phyloP scores from a whole-genome alignment of 1,284 basidiomycete species.

The Erythrobasidium hasegawianum region DNA sequence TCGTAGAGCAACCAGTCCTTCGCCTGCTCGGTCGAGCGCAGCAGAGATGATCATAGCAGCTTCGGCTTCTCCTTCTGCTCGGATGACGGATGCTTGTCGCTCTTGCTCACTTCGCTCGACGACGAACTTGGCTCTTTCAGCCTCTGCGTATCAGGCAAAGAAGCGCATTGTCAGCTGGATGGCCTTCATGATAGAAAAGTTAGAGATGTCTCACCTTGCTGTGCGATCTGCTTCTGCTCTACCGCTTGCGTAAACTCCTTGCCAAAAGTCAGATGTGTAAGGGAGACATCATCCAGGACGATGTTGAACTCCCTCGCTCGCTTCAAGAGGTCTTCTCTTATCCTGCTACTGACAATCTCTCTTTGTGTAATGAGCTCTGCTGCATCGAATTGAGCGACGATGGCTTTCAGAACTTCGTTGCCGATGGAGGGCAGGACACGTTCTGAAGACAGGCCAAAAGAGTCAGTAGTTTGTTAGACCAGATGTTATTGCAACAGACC shows the following conservation, averaged over 20 bases:
- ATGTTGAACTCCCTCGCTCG: slow-evolving; percentile 96
- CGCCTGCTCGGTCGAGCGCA: slow-evolving; percentile 90
- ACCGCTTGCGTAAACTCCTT: slow-evolving; percentile 70
- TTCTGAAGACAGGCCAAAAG: slow-evolving; percentile 9
- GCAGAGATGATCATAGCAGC: slow-evolving; percentile 87
- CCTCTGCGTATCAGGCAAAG: slow-evolving; percentile 59
- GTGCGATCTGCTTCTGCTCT: slow-evolving; percentile 96
- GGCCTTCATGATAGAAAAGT: slow-evolving; percentile 5
- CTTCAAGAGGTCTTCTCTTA: slow-evolving; percentile 85
- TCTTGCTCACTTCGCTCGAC: slow-evolving; percentile 99
- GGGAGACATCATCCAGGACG: slow-evolving; percentile 93
- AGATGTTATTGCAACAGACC: slow-evolving; percentile 63
- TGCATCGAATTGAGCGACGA: slow-evolving; percentile 97
- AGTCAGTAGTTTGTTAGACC: background rate
- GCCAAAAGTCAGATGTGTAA: slow-evolving; percentile 64
- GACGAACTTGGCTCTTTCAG: slow-evolving; percentile 97
- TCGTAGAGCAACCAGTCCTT: slow-evolving; percentile 89
- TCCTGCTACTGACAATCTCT: slow-evolving; percentile 79
- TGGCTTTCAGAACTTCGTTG: slow-evolving; percentile 96
- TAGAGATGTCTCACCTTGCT: slow-evolving; percentile 63
- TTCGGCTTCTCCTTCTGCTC: slow-evolving; percentile 97
- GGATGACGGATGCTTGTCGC: slow-evolving; percentile 93
- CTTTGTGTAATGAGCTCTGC: slow-evolving; percentile 79
- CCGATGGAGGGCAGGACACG: slow-evolving; percentile 59
- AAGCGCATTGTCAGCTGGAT: slow-evolving; percentile 46